Evolutionary conservation across 2,329 filamentous ascomycete genomes (phyloP).

Genomic region (Talaromyces amestolkiae): DNA sequence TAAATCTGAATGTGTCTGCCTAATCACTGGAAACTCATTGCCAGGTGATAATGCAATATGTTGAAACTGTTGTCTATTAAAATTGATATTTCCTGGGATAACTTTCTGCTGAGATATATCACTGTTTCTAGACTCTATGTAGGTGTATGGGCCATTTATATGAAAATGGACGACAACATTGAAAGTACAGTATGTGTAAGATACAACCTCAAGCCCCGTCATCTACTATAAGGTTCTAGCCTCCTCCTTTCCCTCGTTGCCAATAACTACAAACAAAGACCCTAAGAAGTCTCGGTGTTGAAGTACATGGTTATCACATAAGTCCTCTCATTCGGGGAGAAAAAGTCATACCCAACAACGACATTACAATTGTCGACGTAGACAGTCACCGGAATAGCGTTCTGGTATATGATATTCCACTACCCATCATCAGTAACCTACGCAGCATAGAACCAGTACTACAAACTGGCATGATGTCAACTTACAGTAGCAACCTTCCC

Average conservation of each 20-base stretch:
- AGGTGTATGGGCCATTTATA: background rate
- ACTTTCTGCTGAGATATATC: no score
- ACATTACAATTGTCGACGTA: conserved; percentile 35
- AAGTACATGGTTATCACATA: conserved; percentile 15
- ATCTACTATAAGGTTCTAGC: background rate
- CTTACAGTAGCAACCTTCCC: background rate
- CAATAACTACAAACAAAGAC: background rate
- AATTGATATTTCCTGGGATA: no score
- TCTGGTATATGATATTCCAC: conserved; percentile 41
- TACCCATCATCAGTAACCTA: conserved; percentile 15
- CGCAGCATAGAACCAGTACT: conserved; percentile 1
- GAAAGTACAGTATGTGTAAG: background rate
- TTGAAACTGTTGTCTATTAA: no score
- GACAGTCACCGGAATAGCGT: conserved; percentile 36
- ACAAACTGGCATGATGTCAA: background rate
- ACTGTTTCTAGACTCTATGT: no score
- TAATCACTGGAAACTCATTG: background rate
- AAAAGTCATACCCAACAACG: conserved; percentile 40
- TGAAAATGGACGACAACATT: background rate
- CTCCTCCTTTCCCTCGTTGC: background rate
- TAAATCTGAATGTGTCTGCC: background rate
- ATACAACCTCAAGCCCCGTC: background rate
- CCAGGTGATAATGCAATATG: background rate
- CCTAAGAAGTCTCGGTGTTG: conserved; percentile 1
- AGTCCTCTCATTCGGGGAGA: conserved; percentile 11